Percentiles rank a stretch among this genome's conserved stretches.
phyloP scores from a whole-genome alignment of 164 flowering plant genomes.

The Annona squamosa region DNA sequence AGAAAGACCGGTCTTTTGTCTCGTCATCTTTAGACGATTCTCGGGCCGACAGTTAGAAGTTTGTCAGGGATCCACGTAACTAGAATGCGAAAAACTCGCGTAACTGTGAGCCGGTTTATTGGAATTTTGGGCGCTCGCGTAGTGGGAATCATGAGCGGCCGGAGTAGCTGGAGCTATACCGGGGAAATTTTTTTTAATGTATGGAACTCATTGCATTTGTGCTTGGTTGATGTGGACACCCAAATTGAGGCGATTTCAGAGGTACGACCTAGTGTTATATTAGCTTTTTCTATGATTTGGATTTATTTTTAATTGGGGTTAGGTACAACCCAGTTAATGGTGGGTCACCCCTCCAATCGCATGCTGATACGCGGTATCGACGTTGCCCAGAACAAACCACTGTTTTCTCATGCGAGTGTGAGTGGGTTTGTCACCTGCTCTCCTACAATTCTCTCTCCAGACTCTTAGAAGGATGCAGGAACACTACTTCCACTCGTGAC shows the following conservation, averaged over 20 bases:
- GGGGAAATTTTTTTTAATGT: too few relatives aligned
- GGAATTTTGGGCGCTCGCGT: background rate
- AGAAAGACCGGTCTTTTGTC: too few relatives aligned
- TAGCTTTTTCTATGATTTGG: background rate
- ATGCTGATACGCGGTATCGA: background rate
- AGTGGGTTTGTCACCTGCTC: background rate
- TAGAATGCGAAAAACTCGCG: too few relatives aligned
- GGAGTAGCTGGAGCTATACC: background rate
- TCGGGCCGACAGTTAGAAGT: too few relatives aligned
- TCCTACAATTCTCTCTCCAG: background rate
- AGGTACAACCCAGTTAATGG: background rate
- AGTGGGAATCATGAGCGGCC: background rate
- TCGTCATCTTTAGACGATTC: too few relatives aligned
- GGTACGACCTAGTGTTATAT: background rate
- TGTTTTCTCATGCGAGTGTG: background rate
- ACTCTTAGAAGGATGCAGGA: background rate
- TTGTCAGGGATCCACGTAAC: too few relatives aligned
- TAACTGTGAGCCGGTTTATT: too few relatives aligned
- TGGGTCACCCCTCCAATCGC: background rate
- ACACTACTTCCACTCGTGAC: background rate
- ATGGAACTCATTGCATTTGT: too few relatives aligned
- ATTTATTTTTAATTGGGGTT: background rate
- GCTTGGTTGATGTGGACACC: background rate
- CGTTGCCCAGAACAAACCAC: background rate
- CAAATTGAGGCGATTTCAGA: background rate